Base-by-base conservation (phyloP, 169 alveolate genomes). In the Eimeria necatrix region DNA sequence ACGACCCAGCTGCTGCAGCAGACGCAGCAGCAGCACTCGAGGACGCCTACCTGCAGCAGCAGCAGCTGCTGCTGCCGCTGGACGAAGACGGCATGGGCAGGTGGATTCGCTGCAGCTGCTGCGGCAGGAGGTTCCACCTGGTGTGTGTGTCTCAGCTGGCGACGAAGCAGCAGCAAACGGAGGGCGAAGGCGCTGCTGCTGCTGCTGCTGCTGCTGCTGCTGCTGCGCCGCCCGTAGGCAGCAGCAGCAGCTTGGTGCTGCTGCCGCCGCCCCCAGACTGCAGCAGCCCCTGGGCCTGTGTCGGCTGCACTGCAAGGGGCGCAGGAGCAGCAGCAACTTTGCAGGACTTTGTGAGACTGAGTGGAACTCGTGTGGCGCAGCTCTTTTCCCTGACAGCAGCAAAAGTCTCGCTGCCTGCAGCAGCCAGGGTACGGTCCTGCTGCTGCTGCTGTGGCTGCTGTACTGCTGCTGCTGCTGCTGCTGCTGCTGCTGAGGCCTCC, bases 91-190 rank as follows among this genome's bases (percentile, higher is more conserved):
- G 92, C 5, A 49, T 60, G 59, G 92, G 95, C 18, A 80, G 84
- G 22, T 92, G 95, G 95, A 52, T 81, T 22, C 90, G 93, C 74
- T 92, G 95, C 86, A 48, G 68, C 87, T 86, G 64, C 76, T 92
- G 95, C 87, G 46, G 90, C 53, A 68, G 86, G 49, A 61, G 86
- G 24, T 92, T 80, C 78, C 95, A 92, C 78, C 26, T 70, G 56
- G 60, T 68, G 10, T 92, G 95, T 60, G 95, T 92, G 32, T 53
- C 56, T 51, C 76, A 53, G 91, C 95, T 92, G 20, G 73, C 86
- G 24, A 68, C 78, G 56, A 73, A 92, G 59, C 95, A 92, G 93
- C 95, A 78, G 73, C 71, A 53, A 78, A 18, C 70, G 68, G 85
- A 68, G 41, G 48, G 83, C 41, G 89, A 74, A 56, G 24, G 74